A percentile compares a stretch with the other conserved stretches of the same genome.
Conservation (phyloP, 2,329 filamentous ascomycete genomes). For the Xylariaceae sp. region DNA sequence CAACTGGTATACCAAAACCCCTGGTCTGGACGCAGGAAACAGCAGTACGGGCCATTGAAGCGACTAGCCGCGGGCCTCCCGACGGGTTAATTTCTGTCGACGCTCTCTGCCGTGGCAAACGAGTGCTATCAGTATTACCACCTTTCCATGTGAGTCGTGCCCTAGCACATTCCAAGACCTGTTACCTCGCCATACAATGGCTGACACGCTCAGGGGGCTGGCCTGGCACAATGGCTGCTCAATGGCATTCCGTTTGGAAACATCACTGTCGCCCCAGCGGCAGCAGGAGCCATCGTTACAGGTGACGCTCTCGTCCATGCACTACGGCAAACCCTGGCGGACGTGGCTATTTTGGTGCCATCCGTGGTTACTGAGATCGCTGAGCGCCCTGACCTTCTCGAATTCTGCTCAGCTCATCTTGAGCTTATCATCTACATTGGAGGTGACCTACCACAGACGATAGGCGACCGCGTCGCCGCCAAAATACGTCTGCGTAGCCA, state of each 20-base stretch:
- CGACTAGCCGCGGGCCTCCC: slow-evolving; percentile 23
- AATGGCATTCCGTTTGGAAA: slow-evolving; percentile 38
- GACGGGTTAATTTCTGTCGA: slow-evolving; percentile 35
- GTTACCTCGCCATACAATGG: too few relatives aligned
- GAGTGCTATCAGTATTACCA: slow-evolving; percentile 42
- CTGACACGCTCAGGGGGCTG: slow-evolving; percentile 31
- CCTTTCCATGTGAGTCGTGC: slow-evolving; percentile 34
- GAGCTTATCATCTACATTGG: slow-evolving; percentile 44
- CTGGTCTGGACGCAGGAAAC: slow-evolving; percentile 39
- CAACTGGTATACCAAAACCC: slow-evolving; percentile 42
- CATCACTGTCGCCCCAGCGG: slow-evolving; percentile 30
- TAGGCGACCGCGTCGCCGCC: slow-evolving; percentile 42
- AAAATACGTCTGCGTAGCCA: slow-evolving; percentile 41
- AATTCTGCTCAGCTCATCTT: slow-evolving; percentile 39
- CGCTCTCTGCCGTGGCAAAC: slow-evolving; percentile 32
- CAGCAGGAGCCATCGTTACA: slow-evolving; percentile 30
- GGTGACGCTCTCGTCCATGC: slow-evolving; percentile 38
- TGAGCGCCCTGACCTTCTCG: slow-evolving; percentile 34
- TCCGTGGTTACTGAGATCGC: slow-evolving; percentile 44
- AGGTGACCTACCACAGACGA: slow-evolving; percentile 43
- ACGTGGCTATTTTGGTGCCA: slow-evolving; percentile 40
- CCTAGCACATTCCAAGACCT: too few relatives aligned
- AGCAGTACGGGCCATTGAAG: slow-evolving; percentile 23
- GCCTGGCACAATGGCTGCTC: slow-evolving; percentile 28
- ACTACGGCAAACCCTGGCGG: slow-evolving; percentile 36